phyloP scores from a whole-genome alignment of 192 early-diverging fungal species.

The Backusella circina region DNA sequence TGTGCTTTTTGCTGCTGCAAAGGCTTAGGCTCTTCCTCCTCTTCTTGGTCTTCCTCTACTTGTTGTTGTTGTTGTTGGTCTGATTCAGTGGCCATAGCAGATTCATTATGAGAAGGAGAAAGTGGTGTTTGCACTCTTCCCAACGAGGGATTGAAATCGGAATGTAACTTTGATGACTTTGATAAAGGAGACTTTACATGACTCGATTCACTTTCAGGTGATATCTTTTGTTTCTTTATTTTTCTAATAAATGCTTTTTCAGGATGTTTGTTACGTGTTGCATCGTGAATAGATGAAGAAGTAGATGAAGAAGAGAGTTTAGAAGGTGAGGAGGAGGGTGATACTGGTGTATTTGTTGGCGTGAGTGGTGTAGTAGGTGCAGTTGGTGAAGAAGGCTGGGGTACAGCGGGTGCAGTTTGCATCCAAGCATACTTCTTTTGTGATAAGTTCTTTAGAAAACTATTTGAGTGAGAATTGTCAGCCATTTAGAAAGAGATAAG shows the following conservation, averaged over 20 bases:
- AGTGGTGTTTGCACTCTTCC: neutral
- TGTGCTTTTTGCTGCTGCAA: neutral
- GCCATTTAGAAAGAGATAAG: neutral
- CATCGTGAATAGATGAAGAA: neutral
- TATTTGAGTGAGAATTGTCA: conserved; percentile 15
- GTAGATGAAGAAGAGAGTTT: neutral
- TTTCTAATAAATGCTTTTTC: neutral
- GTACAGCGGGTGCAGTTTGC: conserved; percentile 8
- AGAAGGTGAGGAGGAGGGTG: neutral
- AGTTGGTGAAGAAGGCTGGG: neutral
- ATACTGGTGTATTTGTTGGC: neutral
- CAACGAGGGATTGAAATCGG: neutral
- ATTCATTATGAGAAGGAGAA: neutral
- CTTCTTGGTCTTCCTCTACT: neutral
- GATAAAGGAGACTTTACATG: neutral
- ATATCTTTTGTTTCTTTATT: conserved; percentile 5
- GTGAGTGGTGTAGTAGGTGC: neutral
- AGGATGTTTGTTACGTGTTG: neutral
- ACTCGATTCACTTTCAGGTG: conserved; percentile 3
- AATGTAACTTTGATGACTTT: neutral
- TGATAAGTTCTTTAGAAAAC: conserved; percentile 27
- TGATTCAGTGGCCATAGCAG: neutral
- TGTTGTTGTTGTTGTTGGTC: neutral
- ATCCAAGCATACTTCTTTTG: conserved; percentile 37
- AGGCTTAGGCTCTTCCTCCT: neutral